Base-by-base conservation (phyloP, 352 stramenopile genomes). In the Phytopythium delawarense region DNA sequence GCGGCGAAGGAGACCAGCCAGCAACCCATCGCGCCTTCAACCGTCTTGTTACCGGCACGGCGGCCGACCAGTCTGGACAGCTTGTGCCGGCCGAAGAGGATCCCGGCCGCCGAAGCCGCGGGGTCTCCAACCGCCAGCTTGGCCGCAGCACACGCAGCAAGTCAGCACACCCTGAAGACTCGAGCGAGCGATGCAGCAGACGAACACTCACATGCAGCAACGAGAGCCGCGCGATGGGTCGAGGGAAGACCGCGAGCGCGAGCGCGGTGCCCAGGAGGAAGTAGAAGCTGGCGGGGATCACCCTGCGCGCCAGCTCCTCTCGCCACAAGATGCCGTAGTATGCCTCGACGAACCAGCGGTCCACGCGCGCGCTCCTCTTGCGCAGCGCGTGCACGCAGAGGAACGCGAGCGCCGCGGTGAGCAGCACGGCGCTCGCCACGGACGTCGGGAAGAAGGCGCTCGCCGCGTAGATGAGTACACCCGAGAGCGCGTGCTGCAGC, bases 241-340 rank as follows among this genome's bases (percentile, higher is more conserved):
- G 54, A 4, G 75, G 70, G 55, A 77, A 85, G 12, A 85, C 7
- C 20, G 55, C 61, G 6, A 85, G 62, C 15, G 71, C 75, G 13
- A 74, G 63, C 30, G 67, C 73, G 5, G 67, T 76, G 28, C 79
- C 79, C 20, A 87, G 59, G 13, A 89, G 58, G 66, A 89, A 89
- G 64, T 83, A 89, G 59, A 77, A 87, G 15, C 75, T 75, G 13
- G 77, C 77, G 0, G 79, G 79, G n/a, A 89, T n/a, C n/a, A n/a
- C n/a, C n/a, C 23, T 3, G 65, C 70, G 0, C 59, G 35, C 55
- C 64, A n/a, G 61, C 6, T 89, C 79, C 45, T 81, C 55, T 18
- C 67, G 67, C 13, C 79, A 71, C 52, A 89, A 46, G 25, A 89
- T 75, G 39, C 62, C 67, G 16, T 63, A 42, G n/a, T n/a, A n/a